Evolutionary conservation across 177 flowering plant species (phyloP).

Genomic region (Telopea speciosissima): DNA sequence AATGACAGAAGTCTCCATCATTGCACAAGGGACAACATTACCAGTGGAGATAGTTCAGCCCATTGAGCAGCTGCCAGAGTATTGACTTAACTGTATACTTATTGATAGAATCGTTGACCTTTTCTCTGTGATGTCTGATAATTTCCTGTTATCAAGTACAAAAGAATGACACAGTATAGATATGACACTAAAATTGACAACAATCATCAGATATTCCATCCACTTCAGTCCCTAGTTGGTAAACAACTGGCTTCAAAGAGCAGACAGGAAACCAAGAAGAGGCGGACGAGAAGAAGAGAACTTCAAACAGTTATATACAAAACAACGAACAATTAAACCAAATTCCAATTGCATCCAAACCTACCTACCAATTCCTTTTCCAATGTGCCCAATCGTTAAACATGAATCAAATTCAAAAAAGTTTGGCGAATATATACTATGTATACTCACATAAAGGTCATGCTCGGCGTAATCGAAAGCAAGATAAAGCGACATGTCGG

Average conservation of each 20-base stretch:
- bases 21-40: conserved; percentile 13
- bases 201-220: not conserved
- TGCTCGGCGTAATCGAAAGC: conserved; percentile 97
- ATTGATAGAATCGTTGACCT: conserved; percentile 64
- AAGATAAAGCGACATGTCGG: conserved; percentile 91
- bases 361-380: no score
- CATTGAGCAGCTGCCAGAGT: conserved; percentile 98
- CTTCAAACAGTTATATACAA: no score
- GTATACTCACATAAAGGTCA: conserved; percentile 83
- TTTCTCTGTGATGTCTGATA: conserved; percentile 94
- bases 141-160: conserved; percentile 51
- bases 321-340: no score
- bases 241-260: not conserved
- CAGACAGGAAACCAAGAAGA: not conserved
- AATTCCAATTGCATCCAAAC: no score
- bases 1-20: not conserved
- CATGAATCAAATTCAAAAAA: no score
- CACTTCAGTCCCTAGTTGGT: no score
- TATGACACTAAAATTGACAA: not conserved
- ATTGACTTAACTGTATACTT: conserved; percentile 86
- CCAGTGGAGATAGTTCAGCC: conserved; percentile 95
- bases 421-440: no score
- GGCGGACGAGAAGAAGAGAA: no score
- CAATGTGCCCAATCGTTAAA: not conserved
- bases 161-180: not conserved